Base-by-base conservation (phyloP, 129 eudicot species). In the Centaurea solstitialis region DNA sequence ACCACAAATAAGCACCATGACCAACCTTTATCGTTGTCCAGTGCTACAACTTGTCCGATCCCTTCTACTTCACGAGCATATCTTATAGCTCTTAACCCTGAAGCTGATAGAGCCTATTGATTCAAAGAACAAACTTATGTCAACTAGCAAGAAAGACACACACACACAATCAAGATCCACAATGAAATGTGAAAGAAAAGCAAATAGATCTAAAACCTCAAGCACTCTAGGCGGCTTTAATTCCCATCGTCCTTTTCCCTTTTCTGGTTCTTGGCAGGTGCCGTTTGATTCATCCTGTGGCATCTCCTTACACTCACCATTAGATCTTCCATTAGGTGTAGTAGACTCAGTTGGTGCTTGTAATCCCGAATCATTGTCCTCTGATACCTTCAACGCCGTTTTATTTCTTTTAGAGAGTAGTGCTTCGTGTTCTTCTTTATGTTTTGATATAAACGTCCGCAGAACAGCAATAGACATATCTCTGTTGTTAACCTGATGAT, bases 41-140 rank as follows among this genome's bases (percentile, higher is more conserved):
- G 57, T 26, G 99, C 99, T 81, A 93, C 98, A 82, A 96, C 98
- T 86, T 96, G 90, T 69, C 97, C 95, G 65, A 96, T 80, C 75
- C 93, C 98, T 69, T 96, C 97, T 39, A 93, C 88, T 86, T 96
- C 99, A 43, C 97, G 95, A 22, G 99, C 99, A 91, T 96, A 93
- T 85, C 99, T 93, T 72, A 96, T 21, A 85, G 99, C 94, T 87
- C 99, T 93, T 78, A 96, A 91, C 6, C 99, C 99, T 43, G 97
- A 72, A 76, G 99, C 99, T 13, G 99, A 96, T 59, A 96, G 65
- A 18, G 99, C 98, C 99, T 96, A 83, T 57, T 6, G 69, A 85
- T 21, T 79, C 78, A 81, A 38, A 74, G 12, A 39, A 70, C 82
- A 17, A 17, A 73, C 22, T 50, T 57, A 40, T 11, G 4, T 82